Evolutionary conservation across 2,329 filamentous ascomycete genomes (phyloP).

Genomic region (Bipolaris zeicola): DNA sequence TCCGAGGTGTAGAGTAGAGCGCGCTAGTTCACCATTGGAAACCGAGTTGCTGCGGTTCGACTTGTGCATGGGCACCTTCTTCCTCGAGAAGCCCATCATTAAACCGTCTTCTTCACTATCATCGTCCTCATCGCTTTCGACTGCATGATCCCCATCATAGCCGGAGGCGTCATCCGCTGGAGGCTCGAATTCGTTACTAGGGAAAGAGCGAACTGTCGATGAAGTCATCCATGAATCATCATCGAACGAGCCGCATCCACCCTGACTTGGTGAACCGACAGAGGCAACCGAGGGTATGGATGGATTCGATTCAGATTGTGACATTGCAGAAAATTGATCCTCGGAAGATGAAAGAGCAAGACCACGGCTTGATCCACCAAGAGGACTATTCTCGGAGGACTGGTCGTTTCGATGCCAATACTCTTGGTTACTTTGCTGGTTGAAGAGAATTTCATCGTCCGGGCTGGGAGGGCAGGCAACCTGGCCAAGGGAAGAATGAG

Average conservation of each 20-base stretch:
- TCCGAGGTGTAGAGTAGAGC: conserved; percentile 33
- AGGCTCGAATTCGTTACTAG: conserved; percentile 35
- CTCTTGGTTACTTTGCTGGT: conserved; percentile 37
- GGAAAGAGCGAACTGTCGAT: conserved; percentile 46
- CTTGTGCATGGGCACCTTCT: conserved; percentile 36
- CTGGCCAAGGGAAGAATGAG: conserved; percentile 38
- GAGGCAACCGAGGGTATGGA: conserved; percentile 59
- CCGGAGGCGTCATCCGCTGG: conserved; percentile 43
- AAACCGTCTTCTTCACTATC: conserved; percentile 50
- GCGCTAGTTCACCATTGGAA: conserved; percentile 45
- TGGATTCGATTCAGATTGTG: conserved; percentile 57
- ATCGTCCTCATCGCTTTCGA: conserved; percentile 51
- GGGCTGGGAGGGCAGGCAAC: conserved; percentile 55
- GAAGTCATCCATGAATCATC: conserved; percentile 28
- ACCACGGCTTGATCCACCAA: conserved; percentile 34
- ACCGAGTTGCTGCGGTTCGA: conserved; percentile 46
- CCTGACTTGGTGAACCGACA: conserved; percentile 52
- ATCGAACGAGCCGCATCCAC: conserved; percentile 36
- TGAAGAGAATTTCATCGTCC: conserved; percentile 48
- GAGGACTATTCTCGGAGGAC: conserved; percentile 51
- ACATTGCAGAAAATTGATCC: conserved; percentile 55
- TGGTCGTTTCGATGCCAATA: conserved; percentile 37
- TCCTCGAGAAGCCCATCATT: conserved; percentile 47
- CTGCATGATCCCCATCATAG: conserved; percentile 49
- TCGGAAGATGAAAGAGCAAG: conserved; percentile 56